Evolutionary conservation across 331 rosid genomes (phyloP), one percentile per base, ranked within the genome.

Genomic region (Phaseolus coccineus): DNA sequence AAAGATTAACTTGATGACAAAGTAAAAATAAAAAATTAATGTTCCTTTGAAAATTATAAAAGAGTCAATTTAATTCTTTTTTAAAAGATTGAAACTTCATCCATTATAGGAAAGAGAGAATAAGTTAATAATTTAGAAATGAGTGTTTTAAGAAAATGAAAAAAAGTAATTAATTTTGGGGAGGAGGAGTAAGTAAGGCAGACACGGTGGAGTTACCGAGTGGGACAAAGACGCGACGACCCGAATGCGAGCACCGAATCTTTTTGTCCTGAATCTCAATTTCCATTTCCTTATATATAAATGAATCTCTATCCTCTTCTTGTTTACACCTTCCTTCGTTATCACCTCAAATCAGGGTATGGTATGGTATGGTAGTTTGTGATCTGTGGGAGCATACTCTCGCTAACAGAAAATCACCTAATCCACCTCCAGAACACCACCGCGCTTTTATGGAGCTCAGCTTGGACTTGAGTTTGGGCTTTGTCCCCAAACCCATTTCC

Each of bases 171-270:
- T 28, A 59, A 59, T 59, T 4, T 4, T 12, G 66, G 10, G 0
- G 4, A 58, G 39, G 33, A 58, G n/a, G 39, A 58, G 39, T 27
- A 58, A 46, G 51, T 46, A 3, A 12, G 16, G 1, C 4, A 28
- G 3, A 62, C 7, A 30, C 10, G 44, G 46, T 14, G 64, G 44
- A 10, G 57, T 88, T 72, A 44, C 74, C 81, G 77, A 85, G 85
- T 69, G 73, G 80, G 83, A 62, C 84, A 55, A 25, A 70, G 78
- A 93, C 87, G 98, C 98, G 95, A 90, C 89, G 90, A 80, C 82
- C 81, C 93, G 97, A 86, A 35, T 77, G 61, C 85, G 91, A 55
- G 65, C 12, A 63, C 37, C 80, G 88, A 84, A 91, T 91, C 93
- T 85, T 77, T 56, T 15, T 82, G 83, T 73, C 78, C 80, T 87